Percentiles rank a stretch among this genome's conserved stretches.
phyloP scores from a whole-genome alignment of 192 early-diverging fungal genomes.

The Thamnidium elegans region DNA sequence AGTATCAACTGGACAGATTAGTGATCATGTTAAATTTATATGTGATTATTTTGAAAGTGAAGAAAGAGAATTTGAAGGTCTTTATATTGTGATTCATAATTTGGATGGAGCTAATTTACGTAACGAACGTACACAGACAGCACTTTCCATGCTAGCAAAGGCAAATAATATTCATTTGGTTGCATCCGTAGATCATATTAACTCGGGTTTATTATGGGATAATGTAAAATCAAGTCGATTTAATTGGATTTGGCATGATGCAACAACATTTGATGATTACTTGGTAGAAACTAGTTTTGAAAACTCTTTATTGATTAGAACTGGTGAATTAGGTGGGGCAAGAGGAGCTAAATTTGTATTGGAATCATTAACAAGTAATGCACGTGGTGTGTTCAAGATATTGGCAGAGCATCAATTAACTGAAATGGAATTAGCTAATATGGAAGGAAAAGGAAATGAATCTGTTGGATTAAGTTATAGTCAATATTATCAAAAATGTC shows the following conservation, averaged over 20 bases:
- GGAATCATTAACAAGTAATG: conserved; percentile 78
- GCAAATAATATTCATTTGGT: conserved; percentile 69
- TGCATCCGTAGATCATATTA: conserved; percentile 89
- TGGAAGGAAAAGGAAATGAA: conserved; percentile 25
- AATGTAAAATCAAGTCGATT: conserved; percentile 61
- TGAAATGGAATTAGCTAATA: conserved; percentile 33
- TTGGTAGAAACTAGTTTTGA: conserved; percentile 82
- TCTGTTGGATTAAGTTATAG: conserved; percentile 62
- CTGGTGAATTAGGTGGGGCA: conserved; percentile 54
- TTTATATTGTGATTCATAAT: conserved; percentile 86
- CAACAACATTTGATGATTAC: conserved; percentile 83
- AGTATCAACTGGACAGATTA: conserved; percentile 48
- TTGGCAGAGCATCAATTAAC: conserved; percentile 80
- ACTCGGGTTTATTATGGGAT: conserved; percentile 89
- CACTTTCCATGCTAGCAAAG: conserved; percentile 66
- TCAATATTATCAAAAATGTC: conserved; percentile 66
- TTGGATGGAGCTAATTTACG: conserved; percentile 82
- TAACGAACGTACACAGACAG: conserved; percentile 60
- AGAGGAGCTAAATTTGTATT: conserved; percentile 79
- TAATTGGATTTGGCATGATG: conserved; percentile 90
- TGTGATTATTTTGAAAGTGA: conserved; percentile 57
- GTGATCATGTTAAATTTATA: conserved; percentile 69
- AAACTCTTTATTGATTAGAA: conserved; percentile 60
- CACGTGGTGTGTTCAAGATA: conserved; percentile 81
- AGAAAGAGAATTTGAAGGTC: conserved; percentile 38